Evolutionary conservation across 2,329 filamentous ascomycete species (phyloP).

Genomic region (Fusarium multiceps): DNA sequence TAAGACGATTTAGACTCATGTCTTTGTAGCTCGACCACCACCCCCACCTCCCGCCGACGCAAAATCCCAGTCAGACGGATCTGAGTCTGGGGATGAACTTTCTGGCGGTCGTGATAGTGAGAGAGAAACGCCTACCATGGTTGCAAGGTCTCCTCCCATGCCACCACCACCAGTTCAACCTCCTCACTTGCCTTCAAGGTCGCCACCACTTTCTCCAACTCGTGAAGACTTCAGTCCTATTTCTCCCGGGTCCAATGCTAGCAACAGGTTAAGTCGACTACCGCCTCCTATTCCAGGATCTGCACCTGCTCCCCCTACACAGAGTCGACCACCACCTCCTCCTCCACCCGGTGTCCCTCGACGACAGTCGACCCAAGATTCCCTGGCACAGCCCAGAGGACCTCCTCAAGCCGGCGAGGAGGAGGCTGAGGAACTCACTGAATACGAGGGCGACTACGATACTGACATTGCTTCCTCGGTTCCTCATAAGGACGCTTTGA

Average conservation of each 20-base stretch:
- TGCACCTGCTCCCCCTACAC: conserved; percentile 60
- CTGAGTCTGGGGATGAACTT: conserved; percentile 89
- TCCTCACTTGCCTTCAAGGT: conserved; percentile 46
- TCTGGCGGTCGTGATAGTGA: conserved; percentile 63
- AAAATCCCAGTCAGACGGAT: conserved; percentile 78
- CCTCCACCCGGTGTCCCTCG: conserved; percentile 69
- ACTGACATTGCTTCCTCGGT: conserved; percentile 95
- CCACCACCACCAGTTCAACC: conserved; percentile 53
- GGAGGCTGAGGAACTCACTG: conserved; percentile 83
- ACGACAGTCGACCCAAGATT: conserved; percentile 70
- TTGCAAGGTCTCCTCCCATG: conserved; percentile 55
- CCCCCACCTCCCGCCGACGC: conserved; percentile 65
- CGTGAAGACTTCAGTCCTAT: conserved; percentile 55
- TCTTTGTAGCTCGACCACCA: conserved; percentile 68
- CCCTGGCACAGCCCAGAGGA: conserved; percentile 56
- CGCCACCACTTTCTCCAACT: conserved; percentile 47
- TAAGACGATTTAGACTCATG: conserved; percentile 45
- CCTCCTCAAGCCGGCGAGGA: conserved; percentile 65
- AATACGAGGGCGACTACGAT: conserved; percentile 98
- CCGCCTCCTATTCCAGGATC: conserved; percentile 71
- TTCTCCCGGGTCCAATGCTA: conserved; percentile 57
- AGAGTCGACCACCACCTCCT: conserved; percentile 73
- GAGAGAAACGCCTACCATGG: conserved; percentile 46
- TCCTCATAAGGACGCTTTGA: conserved; percentile 93
- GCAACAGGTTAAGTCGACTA: conserved; percentile 66